Evolutionary conservation across 2,329 filamentous ascomycete genomes (phyloP).

Genomic region (Corinectria fuckeliana): DNA sequence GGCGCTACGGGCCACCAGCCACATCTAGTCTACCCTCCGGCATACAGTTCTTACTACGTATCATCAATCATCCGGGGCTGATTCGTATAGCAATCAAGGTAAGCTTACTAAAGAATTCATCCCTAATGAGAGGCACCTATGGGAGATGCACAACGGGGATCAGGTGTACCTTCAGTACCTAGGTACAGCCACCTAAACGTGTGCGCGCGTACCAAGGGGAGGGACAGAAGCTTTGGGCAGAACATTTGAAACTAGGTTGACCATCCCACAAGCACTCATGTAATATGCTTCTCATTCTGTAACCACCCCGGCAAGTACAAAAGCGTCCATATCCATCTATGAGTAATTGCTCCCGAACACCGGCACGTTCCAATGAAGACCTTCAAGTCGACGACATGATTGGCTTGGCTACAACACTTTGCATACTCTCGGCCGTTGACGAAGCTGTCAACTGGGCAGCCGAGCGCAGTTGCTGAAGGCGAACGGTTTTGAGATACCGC

Average conservation of each 20-base stretch:
- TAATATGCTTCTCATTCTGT: neutral
- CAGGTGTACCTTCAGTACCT: no score
- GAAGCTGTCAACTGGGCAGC: conserved; percentile 68
- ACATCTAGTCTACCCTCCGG: neutral
- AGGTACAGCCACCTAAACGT: no score
- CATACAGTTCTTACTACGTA: no score
- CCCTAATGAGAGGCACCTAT: no score
- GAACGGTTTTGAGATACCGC: conserved; percentile 77
- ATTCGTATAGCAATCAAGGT: no score
- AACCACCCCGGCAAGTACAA: conserved; percentile 21
- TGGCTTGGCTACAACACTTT: conserved; percentile 50
- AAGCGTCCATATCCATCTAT: conserved; percentile 30
- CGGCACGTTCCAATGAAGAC: conserved; percentile 6
- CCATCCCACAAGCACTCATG: neutral
- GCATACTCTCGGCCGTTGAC: conserved; percentile 40
- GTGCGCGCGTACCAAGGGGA: no score
- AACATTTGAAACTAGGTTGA: neutral
- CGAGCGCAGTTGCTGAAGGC: conserved; percentile 72
- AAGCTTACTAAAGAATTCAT: neutral
- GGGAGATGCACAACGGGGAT: no score
- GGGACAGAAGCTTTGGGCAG: no score
- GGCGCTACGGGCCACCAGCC: neutral
- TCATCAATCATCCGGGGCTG: no score
- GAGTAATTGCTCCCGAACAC: conserved; percentile 23
- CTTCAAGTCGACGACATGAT: conserved; percentile 31